phyloP scores from a whole-genome alignment of 2,329 filamentous ascomycete species.

The Fonsecaea erecta region DNA sequence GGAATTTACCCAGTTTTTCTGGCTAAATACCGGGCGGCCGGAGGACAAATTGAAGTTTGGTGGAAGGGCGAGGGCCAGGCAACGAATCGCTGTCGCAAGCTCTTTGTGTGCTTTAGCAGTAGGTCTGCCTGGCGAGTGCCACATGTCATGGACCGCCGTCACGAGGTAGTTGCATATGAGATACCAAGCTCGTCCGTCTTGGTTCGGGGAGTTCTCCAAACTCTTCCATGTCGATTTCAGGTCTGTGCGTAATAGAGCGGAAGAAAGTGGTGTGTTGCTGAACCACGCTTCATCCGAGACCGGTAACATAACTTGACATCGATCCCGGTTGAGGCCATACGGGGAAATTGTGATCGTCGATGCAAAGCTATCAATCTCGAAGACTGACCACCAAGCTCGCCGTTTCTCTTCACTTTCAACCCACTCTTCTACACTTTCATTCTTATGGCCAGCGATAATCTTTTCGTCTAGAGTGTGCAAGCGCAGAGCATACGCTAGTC shows the following conservation, averaged over 20 bases:
- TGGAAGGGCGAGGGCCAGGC: no score
- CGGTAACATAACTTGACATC: not conserved
- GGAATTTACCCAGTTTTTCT: no score
- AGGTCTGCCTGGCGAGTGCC: no score
- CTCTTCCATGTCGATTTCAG: not conserved
- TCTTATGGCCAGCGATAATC: not conserved
- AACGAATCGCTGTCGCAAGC: no score
- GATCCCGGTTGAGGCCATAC: not conserved
- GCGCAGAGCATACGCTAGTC: constrained; percentile 85
- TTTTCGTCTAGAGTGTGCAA: constrained; percentile 62
- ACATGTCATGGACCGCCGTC: no score
- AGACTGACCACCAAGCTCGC: constrained; percentile 4
- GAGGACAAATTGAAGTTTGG: no score
- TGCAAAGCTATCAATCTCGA: not conserved
- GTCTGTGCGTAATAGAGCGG: not conserved
- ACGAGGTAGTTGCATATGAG: not conserved
- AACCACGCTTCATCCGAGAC: constrained; percentile 13
- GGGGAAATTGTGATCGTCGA: not conserved
- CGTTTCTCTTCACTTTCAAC: not conserved
- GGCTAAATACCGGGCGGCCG: no score
- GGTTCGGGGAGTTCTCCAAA: not conserved
- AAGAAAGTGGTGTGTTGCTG: no score
- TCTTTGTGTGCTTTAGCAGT: no score
- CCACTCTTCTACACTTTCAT: not conserved
- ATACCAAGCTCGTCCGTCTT: not conserved